phyloP scores from a whole-genome alignment of 805 yeast species.

The Pichia scutulata region DNA sequence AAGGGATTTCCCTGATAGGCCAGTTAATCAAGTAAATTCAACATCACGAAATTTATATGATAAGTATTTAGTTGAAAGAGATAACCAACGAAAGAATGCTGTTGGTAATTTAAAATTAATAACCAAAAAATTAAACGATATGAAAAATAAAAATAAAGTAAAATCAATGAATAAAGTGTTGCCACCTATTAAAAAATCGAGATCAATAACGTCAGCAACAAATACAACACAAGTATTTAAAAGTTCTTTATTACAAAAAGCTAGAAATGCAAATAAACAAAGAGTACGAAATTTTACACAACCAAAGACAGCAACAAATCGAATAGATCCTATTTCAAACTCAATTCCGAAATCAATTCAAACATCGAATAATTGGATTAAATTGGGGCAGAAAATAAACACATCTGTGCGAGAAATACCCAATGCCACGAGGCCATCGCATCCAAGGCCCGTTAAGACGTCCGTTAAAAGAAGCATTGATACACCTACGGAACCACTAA shows the following conservation, averaged over 20 bases:
- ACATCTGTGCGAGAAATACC: neutral
- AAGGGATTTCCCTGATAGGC: constrained; percentile 43
- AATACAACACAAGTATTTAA: constrained; percentile 12
- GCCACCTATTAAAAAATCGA: constrained; percentile 11
- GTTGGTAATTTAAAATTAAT: constrained; percentile 37
- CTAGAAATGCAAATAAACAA: constrained; percentile 22
- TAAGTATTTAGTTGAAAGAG: constrained; percentile 34
- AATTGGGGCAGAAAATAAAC: neutral
- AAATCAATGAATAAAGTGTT: constrained; percentile 25
- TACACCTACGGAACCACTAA: neutral
- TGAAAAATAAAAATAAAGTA: constrained; percentile 37
- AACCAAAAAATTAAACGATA: constrained; percentile 31
- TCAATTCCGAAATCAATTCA: neutral
- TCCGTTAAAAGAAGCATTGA: neutral
- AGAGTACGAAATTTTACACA: constrained; percentile 9
- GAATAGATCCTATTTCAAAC: neutral
- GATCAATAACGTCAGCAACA: constrained; percentile 6
- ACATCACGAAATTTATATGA: constrained; percentile 32
- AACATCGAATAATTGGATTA: neutral
- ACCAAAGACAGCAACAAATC: neutral
- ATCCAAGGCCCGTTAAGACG: neutral
- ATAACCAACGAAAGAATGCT: constrained; percentile 36
- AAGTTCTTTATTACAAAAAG: constrained; percentile 26
- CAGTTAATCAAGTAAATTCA: constrained; percentile 18
- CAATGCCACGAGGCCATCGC: neutral